Percentiles rank a stretch among this genome's conserved stretches.
Evolutionary conservation across 306 rosid genomes (phyloP).

Genomic region (Neltuma alba): DNA sequence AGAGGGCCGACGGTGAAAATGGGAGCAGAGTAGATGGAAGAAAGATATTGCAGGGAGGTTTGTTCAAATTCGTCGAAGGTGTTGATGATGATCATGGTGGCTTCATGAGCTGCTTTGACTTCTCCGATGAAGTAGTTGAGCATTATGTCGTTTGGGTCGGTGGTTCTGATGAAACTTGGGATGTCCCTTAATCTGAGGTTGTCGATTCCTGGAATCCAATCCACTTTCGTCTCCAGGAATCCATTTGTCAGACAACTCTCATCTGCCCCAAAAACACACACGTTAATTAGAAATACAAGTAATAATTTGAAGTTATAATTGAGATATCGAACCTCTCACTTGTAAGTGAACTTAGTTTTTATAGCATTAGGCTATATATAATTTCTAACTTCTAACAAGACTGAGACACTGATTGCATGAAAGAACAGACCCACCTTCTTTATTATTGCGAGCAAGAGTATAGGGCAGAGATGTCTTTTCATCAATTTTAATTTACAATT

Average conservation of each 20-base stretch:
- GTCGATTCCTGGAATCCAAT: slow-evolving; percentile 37
- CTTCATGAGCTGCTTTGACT: not conserved
- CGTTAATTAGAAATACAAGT: not conserved
- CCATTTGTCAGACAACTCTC: not conserved
- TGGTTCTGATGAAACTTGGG: slow-evolving; percentile 30
- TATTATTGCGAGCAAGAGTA: too few species aligned
- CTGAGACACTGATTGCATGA: too few species aligned
- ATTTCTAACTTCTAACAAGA: too few species aligned
- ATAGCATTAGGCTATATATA: too few species aligned
- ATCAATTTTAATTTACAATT: too few species aligned
- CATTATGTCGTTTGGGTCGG: slow-evolving; percentile 21
- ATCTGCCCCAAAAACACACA: not conserved
- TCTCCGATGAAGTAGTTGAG: slow-evolving; percentile 2
- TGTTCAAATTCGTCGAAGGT: slow-evolving; percentile 35
- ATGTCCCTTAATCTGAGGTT: slow-evolving; percentile 20
- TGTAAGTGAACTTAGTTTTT: too few species aligned
- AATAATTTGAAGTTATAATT: too few species aligned
- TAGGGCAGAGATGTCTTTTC: too few species aligned
- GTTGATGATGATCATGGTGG: slow-evolving; percentile 18
- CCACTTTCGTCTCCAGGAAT: slow-evolving; percentile 24
- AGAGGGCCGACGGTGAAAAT: slow-evolving; percentile 11
- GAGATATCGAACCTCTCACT: too few species aligned
- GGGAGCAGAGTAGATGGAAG: not conserved
- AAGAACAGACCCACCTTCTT: too few species aligned
- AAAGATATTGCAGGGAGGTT: not conserved